Base-by-base conservation (phyloP, 2,329 filamentous ascomycete genomes). In the Zasmidium citrigriseum region DNA sequence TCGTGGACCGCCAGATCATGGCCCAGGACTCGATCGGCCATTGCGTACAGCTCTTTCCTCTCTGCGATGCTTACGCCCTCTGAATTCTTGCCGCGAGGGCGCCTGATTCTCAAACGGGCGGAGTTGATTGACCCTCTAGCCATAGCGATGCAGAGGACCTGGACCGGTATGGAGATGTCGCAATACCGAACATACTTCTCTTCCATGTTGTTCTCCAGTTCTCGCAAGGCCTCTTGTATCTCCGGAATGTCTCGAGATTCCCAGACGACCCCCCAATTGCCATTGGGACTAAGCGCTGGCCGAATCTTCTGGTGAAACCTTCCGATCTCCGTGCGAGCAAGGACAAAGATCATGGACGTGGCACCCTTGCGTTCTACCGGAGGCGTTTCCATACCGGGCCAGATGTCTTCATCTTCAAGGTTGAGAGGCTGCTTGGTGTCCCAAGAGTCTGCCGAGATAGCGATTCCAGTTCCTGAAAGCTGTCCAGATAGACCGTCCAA, bases 271-370 rank as follows among this genome's bases (percentile, higher is more conserved):
- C 57, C 58, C 60, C 58, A 64, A 14, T 62, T 55, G 20, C 66
- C 63, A 16, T 41, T 41, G 34, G 34, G 34, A n/a, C 7, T 4
- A 3, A 64, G 20, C n/a, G 60, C 60, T 4, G 65, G 61, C 41
- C 57, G 60, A 29, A 57, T 48, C 23, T 65, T 65, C 22, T 65
- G 59, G 62, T 79, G 72, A 51, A 78, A 77, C 14, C 73, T 72
- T 2, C 76, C 77, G 3, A 80, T 69, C 38, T 77, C 72, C 23
- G 73, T 73, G 25, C 79, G 72, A 2, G 78, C 73, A 10, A 77
- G 68, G 59, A 75, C 78, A 67, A 78, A 79, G 61, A 79, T 79
- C 49, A 74, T 75, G 7, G 88, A 85, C 0, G 84, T 86, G 1
- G 82, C 70, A 1, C 82, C 83, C 7, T 77, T 70, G 4, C 80